A percentile compares a stretch with the other conserved stretches of the same genome.
Evolutionary conservation across 768 basidiomycete species (phyloP).

Genomic region (Strobilomyces confusus): DNA sequence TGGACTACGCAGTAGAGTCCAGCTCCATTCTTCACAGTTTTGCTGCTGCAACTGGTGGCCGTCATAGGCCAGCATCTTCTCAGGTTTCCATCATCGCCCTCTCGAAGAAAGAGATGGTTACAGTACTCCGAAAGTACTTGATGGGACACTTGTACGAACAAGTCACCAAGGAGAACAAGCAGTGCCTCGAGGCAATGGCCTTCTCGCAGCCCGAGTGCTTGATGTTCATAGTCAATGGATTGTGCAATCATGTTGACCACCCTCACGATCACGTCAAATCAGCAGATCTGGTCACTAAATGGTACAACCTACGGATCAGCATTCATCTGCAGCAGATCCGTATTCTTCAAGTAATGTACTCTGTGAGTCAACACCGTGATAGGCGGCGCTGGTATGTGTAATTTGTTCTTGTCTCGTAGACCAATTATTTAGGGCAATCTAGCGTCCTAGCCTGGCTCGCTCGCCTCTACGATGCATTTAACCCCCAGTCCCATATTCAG

Average conservation of each 20-base stretch:
- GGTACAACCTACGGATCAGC: slow-evolving; percentile 41
- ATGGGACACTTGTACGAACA: slow-evolving; percentile 22
- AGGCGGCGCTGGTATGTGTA: neutral
- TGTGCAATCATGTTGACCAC: slow-evolving; percentile 35
- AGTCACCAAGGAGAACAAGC: slow-evolving; percentile 32
- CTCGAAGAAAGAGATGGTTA: slow-evolving; percentile 20
- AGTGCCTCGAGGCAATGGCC: slow-evolving; percentile 26
- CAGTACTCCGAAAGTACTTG: slow-evolving; percentile 24
- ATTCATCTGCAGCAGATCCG: slow-evolving; percentile 48
- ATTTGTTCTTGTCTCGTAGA: neutral
- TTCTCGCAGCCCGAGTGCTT: slow-evolving; percentile 40
- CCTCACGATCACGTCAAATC: slow-evolving; percentile 33
- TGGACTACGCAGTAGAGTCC: slow-evolving; percentile 5
- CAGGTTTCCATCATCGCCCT: neutral
- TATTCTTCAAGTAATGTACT: slow-evolving; percentile 38
- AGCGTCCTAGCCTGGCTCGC: slow-evolving; percentile 32
- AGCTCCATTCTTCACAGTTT: slow-evolving; percentile 8
- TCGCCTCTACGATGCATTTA: slow-evolving; percentile 45
- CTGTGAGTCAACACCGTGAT: slow-evolving; percentile 1
- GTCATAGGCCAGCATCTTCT: neutral
- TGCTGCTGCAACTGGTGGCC: neutral
- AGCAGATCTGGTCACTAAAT: slow-evolving; percentile 24
- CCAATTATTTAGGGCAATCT: neutral
- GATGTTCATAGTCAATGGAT: slow-evolving; percentile 16
- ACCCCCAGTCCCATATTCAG: slow-evolving; percentile 43